phyloP scores from a whole-genome alignment of 371 early-diverging fungal species.

The Mucor piriformis region DNA sequence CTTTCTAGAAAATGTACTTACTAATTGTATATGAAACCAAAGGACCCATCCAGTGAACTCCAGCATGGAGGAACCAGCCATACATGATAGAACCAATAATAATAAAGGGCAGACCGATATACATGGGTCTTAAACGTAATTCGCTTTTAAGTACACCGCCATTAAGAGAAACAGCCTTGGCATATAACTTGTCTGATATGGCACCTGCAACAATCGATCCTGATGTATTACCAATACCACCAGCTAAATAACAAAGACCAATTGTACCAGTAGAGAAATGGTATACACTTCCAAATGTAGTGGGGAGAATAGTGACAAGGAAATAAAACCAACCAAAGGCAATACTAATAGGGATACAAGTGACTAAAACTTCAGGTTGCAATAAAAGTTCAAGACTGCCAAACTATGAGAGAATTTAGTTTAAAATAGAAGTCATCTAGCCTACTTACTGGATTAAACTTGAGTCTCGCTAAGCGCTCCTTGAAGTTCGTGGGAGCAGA shows the following conservation, averaged over 20 bases:
- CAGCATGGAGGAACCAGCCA: slow-evolving; percentile 38
- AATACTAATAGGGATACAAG: slow-evolving; percentile 34
- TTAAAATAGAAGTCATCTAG: no score
- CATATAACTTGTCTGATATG: slow-evolving; percentile 28
- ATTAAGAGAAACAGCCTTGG: slow-evolving; percentile 21
- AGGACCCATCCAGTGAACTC: slow-evolving; percentile 35
- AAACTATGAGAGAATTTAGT: slow-evolving; percentile 19
- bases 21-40: slow-evolving; percentile 25
- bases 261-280: slow-evolving; percentile 46
- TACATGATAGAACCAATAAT: slow-evolving; percentile 34
- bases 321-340: slow-evolving; percentile 34
- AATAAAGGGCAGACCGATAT: slow-evolving; percentile 31
- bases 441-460: slow-evolving; percentile 48
- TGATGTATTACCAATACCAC: slow-evolving; percentile 52
- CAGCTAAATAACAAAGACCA: slow-evolving; percentile 53
- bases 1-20: slow-evolving; percentile 12
- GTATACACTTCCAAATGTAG: slow-evolving; percentile 41
- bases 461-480: slow-evolving; percentile 24
- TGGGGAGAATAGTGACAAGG: slow-evolving; percentile 50
- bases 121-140: slow-evolving; percentile 30
- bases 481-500: slow-evolving; percentile 3
- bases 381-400: slow-evolving; percentile 29
- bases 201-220: slow-evolving; percentile 52
- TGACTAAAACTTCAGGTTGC: slow-evolving; percentile 21
- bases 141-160: slow-evolving; percentile 20